Base-by-base conservation (phyloP, 257 asterid genomes). In the Penstemon eatonii region DNA sequence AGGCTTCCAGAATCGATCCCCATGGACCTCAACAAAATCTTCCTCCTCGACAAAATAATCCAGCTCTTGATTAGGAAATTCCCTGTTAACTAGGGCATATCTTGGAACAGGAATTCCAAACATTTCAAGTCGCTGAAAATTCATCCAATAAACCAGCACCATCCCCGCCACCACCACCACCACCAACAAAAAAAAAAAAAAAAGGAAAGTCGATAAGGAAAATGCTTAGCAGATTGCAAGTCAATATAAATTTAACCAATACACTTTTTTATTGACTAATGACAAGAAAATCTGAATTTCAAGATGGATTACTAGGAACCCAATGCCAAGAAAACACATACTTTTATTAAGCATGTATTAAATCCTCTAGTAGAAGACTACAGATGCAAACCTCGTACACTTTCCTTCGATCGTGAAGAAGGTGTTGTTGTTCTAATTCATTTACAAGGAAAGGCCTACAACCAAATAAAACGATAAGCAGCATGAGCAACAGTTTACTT, bases 11-110 rank as follows among this genome's bases (percentile, higher is more conserved):
- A 93, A 93, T 33, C 94, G 82, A 64, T 79, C 76, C 44, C 97
- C 96, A 56, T 81, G 95, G 41, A 93, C 96, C 78, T 93, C 97
- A 71, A 93, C 92, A 83, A 82, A 93, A 79, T 93, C 99, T 56
- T 93, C 99, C 78, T 87, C 97, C 87, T 93, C 99, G 19, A 80
- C 68, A 81, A 93, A 93, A 78, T 84, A 88, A 71, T 87, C 96
- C 79, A 90, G 80, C 81, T 88, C 96, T 84, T 93, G 96, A 69
- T 84, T 76, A 3, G 96, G 91, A 18, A 8, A 76, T 78, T 93
- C 95, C 68, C 97, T 84, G 74, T 90, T 89, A 73, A 93, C 97
- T 9, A 86, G 75, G 67, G 96, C 99, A 81, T 90, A 88, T 75
- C 92, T 87, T 69, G 99, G 97, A 75, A 88, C 95, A 63, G 89